A percentile compares a stretch with the other conserved stretches of the same genome.
phyloP scores from a whole-genome alignment of 2,329 filamentous ascomycete species.

The Xylaria sp. region DNA sequence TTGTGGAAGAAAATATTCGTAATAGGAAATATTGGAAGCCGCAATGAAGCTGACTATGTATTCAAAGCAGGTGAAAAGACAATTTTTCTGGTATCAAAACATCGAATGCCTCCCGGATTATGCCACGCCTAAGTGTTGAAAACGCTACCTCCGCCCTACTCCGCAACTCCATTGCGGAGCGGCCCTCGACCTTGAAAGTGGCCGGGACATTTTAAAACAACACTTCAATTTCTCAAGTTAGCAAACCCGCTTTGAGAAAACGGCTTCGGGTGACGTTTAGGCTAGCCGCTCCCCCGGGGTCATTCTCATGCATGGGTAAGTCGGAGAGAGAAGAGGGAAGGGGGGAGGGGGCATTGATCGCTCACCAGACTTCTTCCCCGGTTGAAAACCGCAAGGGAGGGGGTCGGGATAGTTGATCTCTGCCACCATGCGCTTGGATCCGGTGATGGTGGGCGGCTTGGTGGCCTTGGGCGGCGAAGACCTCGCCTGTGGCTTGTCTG shows the following conservation, averaged over 20 bases:
- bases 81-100: neutral
- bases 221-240: conserved; percentile 15
- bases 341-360: neutral
- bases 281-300: neutral
- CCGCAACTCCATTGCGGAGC: neutral
- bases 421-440: conserved; percentile 18
- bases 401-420: conserved; percentile 38
- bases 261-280: no score
- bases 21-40: neutral
- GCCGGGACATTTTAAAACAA: conserved; percentile 7
- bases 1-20: neutral
- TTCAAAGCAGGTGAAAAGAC: neutral
- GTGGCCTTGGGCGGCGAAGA: conserved; percentile 1
- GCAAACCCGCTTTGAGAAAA: neutral
- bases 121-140: no score
- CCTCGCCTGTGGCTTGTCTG: conserved; percentile 7
- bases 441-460: conserved; percentile 19
- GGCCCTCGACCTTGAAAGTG: neutral
- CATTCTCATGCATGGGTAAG: neutral
- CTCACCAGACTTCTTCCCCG: conserved; percentile 35
- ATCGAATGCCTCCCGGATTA: neutral
- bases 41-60: neutral
- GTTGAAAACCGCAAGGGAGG: conserved; percentile 37
- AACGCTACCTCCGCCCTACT: no score
- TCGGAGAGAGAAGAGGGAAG: neutral